Base-by-base conservation (phyloP, 805 yeast species). In the Candida insectalens region DNA sequence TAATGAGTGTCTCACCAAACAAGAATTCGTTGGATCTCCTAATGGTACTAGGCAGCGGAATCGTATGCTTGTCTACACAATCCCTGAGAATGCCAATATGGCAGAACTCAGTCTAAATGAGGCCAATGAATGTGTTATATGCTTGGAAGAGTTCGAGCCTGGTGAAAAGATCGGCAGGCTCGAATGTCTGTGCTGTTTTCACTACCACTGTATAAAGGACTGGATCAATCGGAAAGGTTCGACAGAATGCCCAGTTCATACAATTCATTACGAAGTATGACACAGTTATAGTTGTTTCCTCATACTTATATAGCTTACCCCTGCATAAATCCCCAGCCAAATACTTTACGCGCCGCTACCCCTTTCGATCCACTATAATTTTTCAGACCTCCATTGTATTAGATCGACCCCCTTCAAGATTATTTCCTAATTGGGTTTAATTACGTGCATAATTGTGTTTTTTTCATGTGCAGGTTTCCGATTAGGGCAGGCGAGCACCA, bases 101-200 rank as follows among this genome's bases (percentile, higher is more conserved):
- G 39, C 26, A 9, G 33, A 34, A 3, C 26, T 47, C 5, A 22
- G 17, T 2, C 38, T 50, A 12, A 50, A 60, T 19, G 64, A 62
- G 13, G 76, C 66, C 22, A 73, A 74, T 32, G 97, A 92, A 54
- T 92, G 99, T 54, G 89, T 85, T 12, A 89, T 92, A 17, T 92
- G 99, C 50, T 73, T 89, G 41, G 98, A 92, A 52, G 94, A 83
- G 14, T 74, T 88, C 53, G 59, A 61, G 31, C 83, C 88, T 0
- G 95, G 95, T 2, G 92, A 87, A 36, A 80, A 79, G 48, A 89
- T 92, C 13, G 97, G 95, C 0, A 62, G 99, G 27, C 59, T 92
- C 38, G 97, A 89, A 55, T 92, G 99, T 53, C 65, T 92, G 10
- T 92, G 99, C 52, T 84, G 88, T 23, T 92, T 85, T 55, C 99